These are phyloP conservation scores for Kwoniella sp. DNA, from an alignment of 768 basidiomycete species.

Conservation along the genomic window DNA sequence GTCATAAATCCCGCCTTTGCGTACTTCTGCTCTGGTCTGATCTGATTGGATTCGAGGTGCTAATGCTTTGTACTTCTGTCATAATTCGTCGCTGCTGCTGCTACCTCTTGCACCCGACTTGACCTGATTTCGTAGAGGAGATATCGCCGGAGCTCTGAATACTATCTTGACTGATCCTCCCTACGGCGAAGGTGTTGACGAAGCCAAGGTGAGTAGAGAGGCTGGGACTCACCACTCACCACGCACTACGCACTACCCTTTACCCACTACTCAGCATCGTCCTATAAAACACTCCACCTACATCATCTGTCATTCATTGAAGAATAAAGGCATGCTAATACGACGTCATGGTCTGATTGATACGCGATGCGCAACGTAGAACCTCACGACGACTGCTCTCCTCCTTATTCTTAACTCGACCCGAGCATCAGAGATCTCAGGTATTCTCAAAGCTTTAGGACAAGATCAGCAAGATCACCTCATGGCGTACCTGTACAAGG, in stretches of 20 bases:
- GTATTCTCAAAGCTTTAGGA: slow-evolving; percentile 67
- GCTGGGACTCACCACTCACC: no score
- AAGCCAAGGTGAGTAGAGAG: slow-evolving; percentile 72
- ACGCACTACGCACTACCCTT: no score
- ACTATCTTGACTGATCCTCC: slow-evolving; percentile 76
- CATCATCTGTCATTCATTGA: no score
- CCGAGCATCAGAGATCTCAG: slow-evolving; percentile 80
- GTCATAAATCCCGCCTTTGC: no score
- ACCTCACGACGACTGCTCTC: slow-evolving; percentile 74
- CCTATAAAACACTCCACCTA: no score
- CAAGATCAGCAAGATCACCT: slow-evolving; percentile 66
- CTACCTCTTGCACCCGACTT: no score
- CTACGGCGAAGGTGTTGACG: slow-evolving; percentile 82
- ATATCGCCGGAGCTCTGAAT: slow-evolving; percentile 71
- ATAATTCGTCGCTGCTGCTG: no score
- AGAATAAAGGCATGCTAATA: no score
- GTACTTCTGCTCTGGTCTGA: neutral
- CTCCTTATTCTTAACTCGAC: slow-evolving; percentile 92
- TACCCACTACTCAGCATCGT: no score
- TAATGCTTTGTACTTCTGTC: neutral
- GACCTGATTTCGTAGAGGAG: no score
- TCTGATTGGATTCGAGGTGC: neutral
- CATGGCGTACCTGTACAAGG: slow-evolving; percentile 97
- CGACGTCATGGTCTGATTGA: no score
- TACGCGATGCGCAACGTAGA: no score